Base-by-base conservation (phyloP, 352 stramenopile genomes). In the Thalassiosira hispida region DNA sequence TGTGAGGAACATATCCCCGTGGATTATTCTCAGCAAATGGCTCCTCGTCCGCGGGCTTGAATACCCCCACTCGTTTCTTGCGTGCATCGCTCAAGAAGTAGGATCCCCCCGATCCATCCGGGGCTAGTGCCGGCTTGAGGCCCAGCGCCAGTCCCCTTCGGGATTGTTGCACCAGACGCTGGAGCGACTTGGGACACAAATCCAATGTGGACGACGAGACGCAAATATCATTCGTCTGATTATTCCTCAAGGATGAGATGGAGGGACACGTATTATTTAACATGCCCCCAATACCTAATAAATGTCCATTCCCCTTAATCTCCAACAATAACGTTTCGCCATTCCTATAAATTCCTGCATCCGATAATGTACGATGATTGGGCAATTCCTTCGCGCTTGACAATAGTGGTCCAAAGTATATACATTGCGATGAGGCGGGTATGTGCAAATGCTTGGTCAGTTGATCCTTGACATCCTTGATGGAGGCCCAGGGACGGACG, bases 21-120 rank as follows among this genome's bases (percentile, higher is more conserved):
- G 97, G 97, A 86, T 99, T 99, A 83, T 98, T 98, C 49, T 96
- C 96, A 0, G 96, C 96, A 77, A 98, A 98, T 0, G 97, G 97
- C 72, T 99, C 97, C 80, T 99, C 97, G 81, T 99, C 97, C 63
- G 97, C 91, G 38, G 97, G 97, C 71, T 99, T 99, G 84, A 99
- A 99, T 25, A 97, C 98, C 20, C 94, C 95, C 22, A 98, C 93
- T 71, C 97, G 83, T 9, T 95, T 74, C 71, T 98, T 97, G 5
- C 91, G 89, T 2, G 95, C 91, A 84, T 98, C 96, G 55, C 97
- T 96, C 44, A 99, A 92, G 81, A 99, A 98, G 89, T 99, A 99
- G 14, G 96, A 98, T 55, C 97, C 97, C n/a, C 97, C 96, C 0
- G 95, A 98, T 66, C 97, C 97, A 82, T 99, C 97, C 78, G 98